Percentiles rank a stretch among this genome's conserved stretches.
phyloP scores from a whole-genome alignment of 768 basidiomycete genomes.

The Dioszegia hungarica region DNA sequence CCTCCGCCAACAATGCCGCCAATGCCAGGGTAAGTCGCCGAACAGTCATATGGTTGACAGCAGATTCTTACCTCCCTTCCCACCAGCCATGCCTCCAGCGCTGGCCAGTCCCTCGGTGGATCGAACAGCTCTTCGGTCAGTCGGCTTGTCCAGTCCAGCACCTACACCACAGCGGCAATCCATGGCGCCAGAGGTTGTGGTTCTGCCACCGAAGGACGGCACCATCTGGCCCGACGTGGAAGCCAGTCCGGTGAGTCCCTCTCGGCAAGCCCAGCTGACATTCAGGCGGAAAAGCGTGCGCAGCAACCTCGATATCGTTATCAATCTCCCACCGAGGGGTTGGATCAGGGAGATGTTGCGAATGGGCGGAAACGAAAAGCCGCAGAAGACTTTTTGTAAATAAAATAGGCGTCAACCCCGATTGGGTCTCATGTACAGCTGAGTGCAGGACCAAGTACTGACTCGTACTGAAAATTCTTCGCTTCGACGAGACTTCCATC shows the following conservation, averaged over 20 bases:
- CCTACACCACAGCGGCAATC: too few species aligned
- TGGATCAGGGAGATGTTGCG: conserved; percentile 2
- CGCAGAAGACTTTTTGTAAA: conserved; percentile 64
- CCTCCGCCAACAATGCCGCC: conserved; percentile 28
- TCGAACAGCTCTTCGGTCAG: background rate
- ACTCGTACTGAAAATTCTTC: too few species aligned
- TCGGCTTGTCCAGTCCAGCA: conserved; percentile 8
- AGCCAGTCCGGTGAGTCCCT: conserved; percentile 38
- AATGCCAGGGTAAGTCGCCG: conserved; percentile 40
- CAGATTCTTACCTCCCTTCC: conserved; percentile 43
- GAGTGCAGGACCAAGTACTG: too few species aligned
- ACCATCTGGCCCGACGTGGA: conserved; percentile 47
- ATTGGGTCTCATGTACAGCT: too few species aligned
- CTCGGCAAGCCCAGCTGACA: background rate
- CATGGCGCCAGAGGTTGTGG: conserved; percentile 1
- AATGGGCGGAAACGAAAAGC: conserved; percentile 42
- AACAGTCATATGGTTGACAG: conserved; percentile 23
- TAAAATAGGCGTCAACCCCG: too few species aligned
- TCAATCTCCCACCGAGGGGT: conserved; percentile 29
- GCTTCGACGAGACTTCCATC: too few species aligned
- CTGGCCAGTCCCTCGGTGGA: background rate
- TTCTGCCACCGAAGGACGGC: conserved; percentile 45
- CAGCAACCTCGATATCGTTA: conserved; percentile 44
- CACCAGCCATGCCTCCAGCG: conserved; percentile 25
- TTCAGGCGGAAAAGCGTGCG: conserved; percentile 47